Evolutionary conservation across 805 yeast species (phyloP).

Genomic region (Metschnikowia henanensis): DNA sequence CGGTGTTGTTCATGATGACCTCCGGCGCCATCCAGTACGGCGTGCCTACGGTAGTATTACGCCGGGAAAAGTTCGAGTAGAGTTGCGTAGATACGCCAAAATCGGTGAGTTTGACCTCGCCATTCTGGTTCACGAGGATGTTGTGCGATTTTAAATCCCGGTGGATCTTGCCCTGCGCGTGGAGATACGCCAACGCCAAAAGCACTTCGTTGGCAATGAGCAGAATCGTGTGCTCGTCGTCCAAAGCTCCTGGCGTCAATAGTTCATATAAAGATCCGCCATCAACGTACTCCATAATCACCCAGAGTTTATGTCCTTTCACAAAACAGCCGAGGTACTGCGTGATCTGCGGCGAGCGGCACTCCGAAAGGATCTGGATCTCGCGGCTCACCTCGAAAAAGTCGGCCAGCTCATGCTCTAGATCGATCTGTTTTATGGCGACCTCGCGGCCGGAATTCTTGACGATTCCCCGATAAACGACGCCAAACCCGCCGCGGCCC

Average conservation of each 20-base stretch:
- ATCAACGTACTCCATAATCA: conserved; percentile 76
- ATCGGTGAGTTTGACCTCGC: conserved; percentile 44
- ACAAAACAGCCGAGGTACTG: conserved; percentile 71
- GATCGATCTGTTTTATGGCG: conserved; percentile 67
- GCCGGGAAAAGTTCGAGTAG: conserved; percentile 40
- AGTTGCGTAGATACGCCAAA: conserved; percentile 47
- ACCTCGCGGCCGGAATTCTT: conserved; percentile 43
- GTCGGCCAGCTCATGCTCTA: conserved; percentile 64
- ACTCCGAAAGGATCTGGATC: conserved; percentile 65
- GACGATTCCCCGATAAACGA: conserved; percentile 65
- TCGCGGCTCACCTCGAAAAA: conserved; percentile 73
- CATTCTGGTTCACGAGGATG: conserved; percentile 35
- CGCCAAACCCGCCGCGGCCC: conserved; percentile 80
- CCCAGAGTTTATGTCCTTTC: conserved; percentile 70
- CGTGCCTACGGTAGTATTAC: conserved; percentile 52
- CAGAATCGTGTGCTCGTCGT: conserved; percentile 52
- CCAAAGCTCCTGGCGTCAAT: conserved; percentile 56
- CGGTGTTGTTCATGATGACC: conserved; percentile 55
- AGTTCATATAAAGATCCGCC: conserved; percentile 77
- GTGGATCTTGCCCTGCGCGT: conserved; percentile 75
- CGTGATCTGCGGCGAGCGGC: conserved; percentile 63
- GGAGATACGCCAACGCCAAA: conserved; percentile 64
- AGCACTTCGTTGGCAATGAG: conserved; percentile 55
- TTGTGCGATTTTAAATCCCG: conserved; percentile 46
- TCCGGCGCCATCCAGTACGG: conserved; percentile 71